Evolutionary conservation across 768 basidiomycete species (phyloP), one percentile per base, ranked within the genome.

Genomic region (Suillus decipiens): DNA sequence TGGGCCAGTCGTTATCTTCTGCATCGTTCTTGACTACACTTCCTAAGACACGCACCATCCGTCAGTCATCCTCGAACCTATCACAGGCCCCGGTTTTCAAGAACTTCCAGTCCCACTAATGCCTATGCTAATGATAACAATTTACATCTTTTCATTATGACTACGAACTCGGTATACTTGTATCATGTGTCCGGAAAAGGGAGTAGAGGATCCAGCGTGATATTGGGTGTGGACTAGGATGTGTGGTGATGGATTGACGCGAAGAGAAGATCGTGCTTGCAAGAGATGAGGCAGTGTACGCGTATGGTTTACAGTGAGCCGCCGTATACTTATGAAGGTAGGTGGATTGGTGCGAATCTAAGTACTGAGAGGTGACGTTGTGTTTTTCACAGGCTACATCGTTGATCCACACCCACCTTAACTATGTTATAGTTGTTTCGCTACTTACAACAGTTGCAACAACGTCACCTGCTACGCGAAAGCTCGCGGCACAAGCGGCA

Each of bases 11-110:
- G 1, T 80, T 96, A 39, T 83, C 89, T 3, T 86, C 92, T 51
- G 68, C 74, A 19, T 86, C 88, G 12, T 76, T 81, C 19, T 83
- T 90, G 6, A 78, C 94, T 12, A 88, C 89, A 14, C 77, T 98
- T 19, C 95, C 95, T 0, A 98, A 97, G 78, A 84, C 90, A 11
- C 87, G 92, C 28, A 82, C 88, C 0, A 80, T 98, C 3, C 92
- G 94, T 70, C 94, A 98, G 69, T 88, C 89, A 2, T 80, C 89
- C 0, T 83, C 86, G 96, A 99, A 71, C 95, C 96, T 1, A 89
- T 99, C 61, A 98, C 96, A 0, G 95, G 92, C 4, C 84, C 98
- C 2, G 95, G 93, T 0, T 96, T 99, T 77, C 86, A n/a, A 89
- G 93, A 71, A 82, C 89, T 0, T 75, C 22, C 45, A 47, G 6